Base-by-base conservation (phyloP, 179 eudicot genomes). In the Actinidia arguta region DNA sequence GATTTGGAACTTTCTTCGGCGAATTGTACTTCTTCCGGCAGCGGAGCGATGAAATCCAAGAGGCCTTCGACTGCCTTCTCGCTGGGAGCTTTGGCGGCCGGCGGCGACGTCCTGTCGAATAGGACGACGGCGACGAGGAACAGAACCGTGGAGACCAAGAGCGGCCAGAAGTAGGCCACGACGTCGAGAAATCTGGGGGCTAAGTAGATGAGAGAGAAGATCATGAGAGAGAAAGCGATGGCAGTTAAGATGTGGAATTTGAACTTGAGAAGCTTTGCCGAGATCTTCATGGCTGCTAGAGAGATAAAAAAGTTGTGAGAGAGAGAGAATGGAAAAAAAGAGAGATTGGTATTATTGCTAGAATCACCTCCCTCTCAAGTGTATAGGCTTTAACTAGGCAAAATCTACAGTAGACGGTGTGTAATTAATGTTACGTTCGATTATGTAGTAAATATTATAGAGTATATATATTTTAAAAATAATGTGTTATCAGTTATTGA, bases 41-140 rank as follows among this genome's bases (percentile, higher is more conserved):
- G 85, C 56, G 86, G 89, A 12, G 94, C 91, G 6, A 93, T 94
- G 74, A 72, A 91, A 79, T 89, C 90, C 85, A 93, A 55, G 73
- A 93, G 75, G 3, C 90, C 96, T 78, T 93, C 96, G 27, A 86
- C 96, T 18, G 94, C 90, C 82, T 86, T 90, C 54, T 91, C 91
- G 16, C 88, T 90, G 82, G n/a, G n/a, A n/a, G n/a, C n/a, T n/a
- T n/a, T n/a, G n/a, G 88, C 50, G 6, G 78, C 69, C 78, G 86
- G 93, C 18, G 97, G 93, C 6, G 93, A 83, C 8, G 87, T 86
- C 50, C 87, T 85, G 78, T 85, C 87, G 75, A 93, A 86, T 14
- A 93, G 86, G 39, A 92, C 78, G 55, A 88, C 90, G 79, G 90
- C 92, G 63, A 83, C 86, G 18, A 93, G 89, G 66, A 93, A 93